A percentile compares a stretch with the other conserved stretches of the same genome.
Evolutionary conservation across 805 yeast genomes (phyloP).

Genomic region (Candida montana): DNA sequence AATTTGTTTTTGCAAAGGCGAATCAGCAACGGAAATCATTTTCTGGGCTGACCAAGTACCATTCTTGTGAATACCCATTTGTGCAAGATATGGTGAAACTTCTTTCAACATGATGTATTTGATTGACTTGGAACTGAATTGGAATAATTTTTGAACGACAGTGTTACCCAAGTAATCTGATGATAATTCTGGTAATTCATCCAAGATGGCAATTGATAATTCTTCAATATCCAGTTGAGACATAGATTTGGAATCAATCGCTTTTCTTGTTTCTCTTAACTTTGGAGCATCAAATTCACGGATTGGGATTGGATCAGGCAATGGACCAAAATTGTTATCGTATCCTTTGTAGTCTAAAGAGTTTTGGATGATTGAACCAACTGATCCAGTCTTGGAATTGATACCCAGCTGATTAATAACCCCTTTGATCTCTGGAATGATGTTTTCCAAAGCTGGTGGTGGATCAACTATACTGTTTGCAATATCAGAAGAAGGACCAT

Average conservation of each 20-base stretch:
- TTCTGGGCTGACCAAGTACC: constrained; percentile 99
- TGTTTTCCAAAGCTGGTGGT: constrained; percentile 21
- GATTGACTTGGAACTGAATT: constrained; percentile 59
- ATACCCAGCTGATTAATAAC: constrained; percentile 31
- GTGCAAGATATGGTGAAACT: constrained; percentile 76
- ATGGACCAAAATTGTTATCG: constrained; percentile 58
- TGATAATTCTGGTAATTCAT: constrained; percentile 84
- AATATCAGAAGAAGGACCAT: constrained; percentile 6
- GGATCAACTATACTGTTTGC: constrained; percentile 13
- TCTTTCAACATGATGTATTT: constrained; percentile 77
- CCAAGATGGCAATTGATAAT: constrained; percentile 74
- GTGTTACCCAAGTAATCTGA: constrained; percentile 95
- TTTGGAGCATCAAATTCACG: constrained; percentile 85
- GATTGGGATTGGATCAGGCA: constrained; percentile 65
- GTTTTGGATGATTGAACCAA: constrained; percentile 40
- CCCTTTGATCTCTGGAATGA: constrained; percentile 25
- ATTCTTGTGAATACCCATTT: constrained; percentile 92
- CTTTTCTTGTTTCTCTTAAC: constrained; percentile 79
- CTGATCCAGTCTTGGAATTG: constrained; percentile 23
- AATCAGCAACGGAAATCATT: constrained; percentile 70
- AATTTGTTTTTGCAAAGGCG: constrained; percentile 55
- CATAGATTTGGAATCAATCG: constrained; percentile 49
- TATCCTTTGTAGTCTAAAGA: constrained; percentile 42
- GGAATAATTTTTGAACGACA: constrained; percentile 86
- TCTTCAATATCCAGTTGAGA: constrained; percentile 69